Evolutionary conservation across 345 rosid species (phyloP).

Genomic region (Zanthoxylum bungeanum): DNA sequence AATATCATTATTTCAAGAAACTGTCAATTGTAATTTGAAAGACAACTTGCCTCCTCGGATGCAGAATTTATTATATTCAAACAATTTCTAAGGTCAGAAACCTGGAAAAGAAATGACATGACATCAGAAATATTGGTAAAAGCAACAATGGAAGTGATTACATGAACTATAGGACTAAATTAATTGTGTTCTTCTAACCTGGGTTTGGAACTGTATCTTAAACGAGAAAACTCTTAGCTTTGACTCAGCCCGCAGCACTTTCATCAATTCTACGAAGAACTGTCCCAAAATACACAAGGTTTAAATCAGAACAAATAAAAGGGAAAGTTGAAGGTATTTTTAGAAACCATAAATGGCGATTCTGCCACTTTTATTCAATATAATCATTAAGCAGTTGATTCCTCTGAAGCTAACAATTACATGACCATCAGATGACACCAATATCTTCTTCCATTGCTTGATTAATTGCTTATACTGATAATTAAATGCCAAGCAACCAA

Average conservation of each 20-base stretch:
- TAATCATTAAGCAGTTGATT: neutral
- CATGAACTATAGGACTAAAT: slow-evolving; percentile 7
- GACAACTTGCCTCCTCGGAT: slow-evolving; percentile 64
- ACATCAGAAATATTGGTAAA: slow-evolving; percentile 9
- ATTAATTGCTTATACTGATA: neutral
- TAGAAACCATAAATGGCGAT: neutral
- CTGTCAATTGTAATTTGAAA: slow-evolving; percentile 9
- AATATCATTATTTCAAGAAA: slow-evolving; percentile 14
- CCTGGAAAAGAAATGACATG: slow-evolving; percentile 39
- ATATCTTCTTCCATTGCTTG: neutral
- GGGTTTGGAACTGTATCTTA: slow-evolving; percentile 66
- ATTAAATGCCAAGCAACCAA: neutral
- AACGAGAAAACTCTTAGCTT: slow-evolving; percentile 79
- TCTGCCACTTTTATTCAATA: neutral
- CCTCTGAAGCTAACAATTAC: neutral
- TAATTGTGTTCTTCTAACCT: slow-evolving; percentile 47
- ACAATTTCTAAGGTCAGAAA: slow-evolving; percentile 65
- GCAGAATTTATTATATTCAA: slow-evolving; percentile 59
- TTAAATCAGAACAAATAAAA: slow-evolving; percentile 12
- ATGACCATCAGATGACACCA: neutral
- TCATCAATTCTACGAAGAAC: slow-evolving; percentile 80
- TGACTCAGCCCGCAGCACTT: slow-evolving; percentile 78
- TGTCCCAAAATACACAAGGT: slow-evolving; percentile 29
- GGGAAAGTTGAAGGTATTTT: neutral
- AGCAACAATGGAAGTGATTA: slow-evolving; percentile 13